A percentile compares a stretch with the other conserved stretches of the same genome.
Conservation (phyloP, 2,329 filamentous ascomycete genomes). For the Dactylonectria macrodidyma region DNA sequence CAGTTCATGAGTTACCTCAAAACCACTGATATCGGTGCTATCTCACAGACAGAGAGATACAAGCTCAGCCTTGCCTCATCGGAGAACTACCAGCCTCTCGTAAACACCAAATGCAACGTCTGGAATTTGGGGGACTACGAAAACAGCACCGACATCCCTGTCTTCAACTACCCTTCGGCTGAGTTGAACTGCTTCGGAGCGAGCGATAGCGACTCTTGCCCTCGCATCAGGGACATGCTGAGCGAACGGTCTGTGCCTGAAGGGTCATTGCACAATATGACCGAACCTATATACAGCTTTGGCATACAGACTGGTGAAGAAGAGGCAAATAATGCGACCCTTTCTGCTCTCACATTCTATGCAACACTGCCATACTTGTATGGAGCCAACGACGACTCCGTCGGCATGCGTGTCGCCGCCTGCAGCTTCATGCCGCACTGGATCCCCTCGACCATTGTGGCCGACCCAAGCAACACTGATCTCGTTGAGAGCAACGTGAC, state of each 20-base stretch:
- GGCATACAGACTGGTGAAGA: not conserved
- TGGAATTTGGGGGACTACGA: not conserved
- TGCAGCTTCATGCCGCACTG: conserved; percentile 25
- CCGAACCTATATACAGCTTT: not conserved
- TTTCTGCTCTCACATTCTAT: conserved; percentile 4
- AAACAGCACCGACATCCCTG: not conserved
- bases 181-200: conserved; percentile 14
- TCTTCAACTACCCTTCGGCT: not conserved
- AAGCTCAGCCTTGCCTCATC: not conserved
- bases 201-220: not conserved
- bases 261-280: not conserved
- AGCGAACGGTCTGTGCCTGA: not conserved
- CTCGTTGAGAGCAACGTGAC: conserved; percentile 14
- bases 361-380: conserved; percentile 13
- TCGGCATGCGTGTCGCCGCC: conserved; percentile 2
- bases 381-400: not conserved
- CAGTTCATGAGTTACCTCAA: conserved; percentile 10
- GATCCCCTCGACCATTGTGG: conserved; percentile 8
- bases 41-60: conserved; percentile 6
- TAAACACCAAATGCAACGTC: conserved; percentile 18
- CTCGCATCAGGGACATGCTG: not conserved
- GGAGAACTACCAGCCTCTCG: conserved; percentile 6
- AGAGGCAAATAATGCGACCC: not conserved
- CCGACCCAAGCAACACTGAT: not conserved
- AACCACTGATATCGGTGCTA: not conserved